These are phyloP conservation scores for Cladophialophora psammophila DNA, from an alignment of 2,329 filamentous ascomycete genomes.

Conservation along the genomic window DNA sequence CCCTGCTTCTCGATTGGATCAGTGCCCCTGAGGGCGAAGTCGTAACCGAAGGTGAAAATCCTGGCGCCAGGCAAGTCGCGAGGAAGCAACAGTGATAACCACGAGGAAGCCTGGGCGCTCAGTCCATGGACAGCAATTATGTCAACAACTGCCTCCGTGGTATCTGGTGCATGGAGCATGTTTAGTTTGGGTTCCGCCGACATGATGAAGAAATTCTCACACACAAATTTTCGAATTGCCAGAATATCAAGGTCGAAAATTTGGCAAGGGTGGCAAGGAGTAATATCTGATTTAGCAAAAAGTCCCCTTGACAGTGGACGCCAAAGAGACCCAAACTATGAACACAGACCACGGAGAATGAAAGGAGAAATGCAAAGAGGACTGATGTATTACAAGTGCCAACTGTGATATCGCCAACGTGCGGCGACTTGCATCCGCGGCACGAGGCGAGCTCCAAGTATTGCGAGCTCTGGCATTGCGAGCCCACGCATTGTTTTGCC, in stretches of 20 bases:
- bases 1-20: background rate
- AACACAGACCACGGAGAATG: too few relatives aligned
- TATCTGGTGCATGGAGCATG: background rate
- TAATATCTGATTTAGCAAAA: background rate
- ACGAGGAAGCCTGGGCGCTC: background rate
- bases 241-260: background rate
- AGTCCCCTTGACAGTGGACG: too few relatives aligned
- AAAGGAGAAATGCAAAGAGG: background rate
- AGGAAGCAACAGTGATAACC: background rate
- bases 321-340: too few relatives aligned
- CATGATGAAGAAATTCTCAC: background rate
- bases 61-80: background rate
- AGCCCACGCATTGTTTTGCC: background rate
- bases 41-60: background rate
- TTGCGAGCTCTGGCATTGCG: background rate
- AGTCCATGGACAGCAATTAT: conserved; percentile 11
- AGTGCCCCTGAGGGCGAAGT: background rate
- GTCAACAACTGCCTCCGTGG: background rate
- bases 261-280: background rate
- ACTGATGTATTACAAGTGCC: background rate
- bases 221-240: background rate
- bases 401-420: background rate
- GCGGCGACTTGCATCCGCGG: background rate
- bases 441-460: background rate
- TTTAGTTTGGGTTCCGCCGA: background rate